A percentile compares a stretch with the other conserved stretches of the same genome.
These are phyloP conservation scores for Geotrichum citri-aurantii DNA, from an alignment of 1,139 yeast genomes.

Conservation along the genomic window DNA sequence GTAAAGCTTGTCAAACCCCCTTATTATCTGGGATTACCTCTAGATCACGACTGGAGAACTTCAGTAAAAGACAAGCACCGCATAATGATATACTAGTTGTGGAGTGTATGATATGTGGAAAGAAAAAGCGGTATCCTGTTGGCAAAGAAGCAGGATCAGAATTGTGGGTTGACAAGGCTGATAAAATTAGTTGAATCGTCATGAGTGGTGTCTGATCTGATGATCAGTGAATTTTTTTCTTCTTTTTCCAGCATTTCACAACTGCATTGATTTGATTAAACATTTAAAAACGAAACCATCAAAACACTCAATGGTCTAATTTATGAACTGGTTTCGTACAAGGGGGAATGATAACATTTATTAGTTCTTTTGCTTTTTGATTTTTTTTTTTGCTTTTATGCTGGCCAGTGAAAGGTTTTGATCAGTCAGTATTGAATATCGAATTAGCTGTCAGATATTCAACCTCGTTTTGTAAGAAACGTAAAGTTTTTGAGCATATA, in stretches of 20 bases:
- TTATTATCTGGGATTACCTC: conserved; percentile 46
- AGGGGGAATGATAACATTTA: neutral
- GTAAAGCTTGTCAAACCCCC: conserved; percentile 52
- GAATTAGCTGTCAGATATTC: neutral
- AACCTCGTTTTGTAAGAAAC: neutral
- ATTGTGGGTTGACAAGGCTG: conserved; percentile 26
- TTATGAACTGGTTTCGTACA: too few species aligned
- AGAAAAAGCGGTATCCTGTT: conserved; percentile 38
- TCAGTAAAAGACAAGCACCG: conserved; percentile 27
- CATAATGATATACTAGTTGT: conserved; percentile 33
- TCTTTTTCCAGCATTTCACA: too few species aligned
- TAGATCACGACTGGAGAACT: conserved; percentile 31
- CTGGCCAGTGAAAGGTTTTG: neutral
- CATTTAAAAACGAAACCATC: too few species aligned
- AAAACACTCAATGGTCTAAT: too few species aligned
- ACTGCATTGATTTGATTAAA: too few species aligned
- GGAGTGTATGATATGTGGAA: conserved; percentile 38
- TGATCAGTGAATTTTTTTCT: too few species aligned
- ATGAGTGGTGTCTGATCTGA: neutral
- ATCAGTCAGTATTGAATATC: neutral
- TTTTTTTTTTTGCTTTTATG: neutral
- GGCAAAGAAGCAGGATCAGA: conserved; percentile 36
- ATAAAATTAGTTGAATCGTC: neutral
- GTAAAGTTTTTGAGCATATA: neutral
- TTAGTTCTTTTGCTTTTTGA: neutral